Conservation (phyloP, 2,329 filamentous ascomycete genomes). For the Tolypocladium guangdongense region DNA sequence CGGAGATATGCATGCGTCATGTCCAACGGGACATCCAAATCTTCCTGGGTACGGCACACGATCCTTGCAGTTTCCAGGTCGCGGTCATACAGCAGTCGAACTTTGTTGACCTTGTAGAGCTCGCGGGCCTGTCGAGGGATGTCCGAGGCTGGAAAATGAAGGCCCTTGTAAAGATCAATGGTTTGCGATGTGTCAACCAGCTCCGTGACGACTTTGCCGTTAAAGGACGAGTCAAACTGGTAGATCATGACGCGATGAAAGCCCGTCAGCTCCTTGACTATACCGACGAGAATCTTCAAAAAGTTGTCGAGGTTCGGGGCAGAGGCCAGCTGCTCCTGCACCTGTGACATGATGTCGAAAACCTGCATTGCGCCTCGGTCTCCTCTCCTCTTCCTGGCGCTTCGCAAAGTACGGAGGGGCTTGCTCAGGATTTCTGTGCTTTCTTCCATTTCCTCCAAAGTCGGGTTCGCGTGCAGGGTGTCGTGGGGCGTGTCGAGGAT, state of each 20-base stretch:
- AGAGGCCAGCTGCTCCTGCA: constrained; percentile 73
- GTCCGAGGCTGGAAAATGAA: constrained; percentile 82
- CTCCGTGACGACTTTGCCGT: constrained; percentile 80
- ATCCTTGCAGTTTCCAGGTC: constrained; percentile 70
- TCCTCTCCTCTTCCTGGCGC: constrained; percentile 62
- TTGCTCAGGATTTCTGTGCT: constrained; percentile 68
- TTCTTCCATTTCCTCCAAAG: constrained; percentile 60
- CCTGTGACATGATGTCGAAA: constrained; percentile 84
- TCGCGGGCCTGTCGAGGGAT: constrained; percentile 79
- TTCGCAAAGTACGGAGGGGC: constrained; percentile 65
- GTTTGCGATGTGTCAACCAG: constrained; percentile 71
- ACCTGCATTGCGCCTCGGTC: constrained; percentile 81
- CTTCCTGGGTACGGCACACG: constrained; percentile 65
- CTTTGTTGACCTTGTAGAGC: constrained; percentile 84
- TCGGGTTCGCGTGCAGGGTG: constrained; percentile 62
- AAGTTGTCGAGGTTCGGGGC: constrained; percentile 62
- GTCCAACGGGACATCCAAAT: constrained; percentile 66
- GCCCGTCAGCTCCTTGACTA: constrained; percentile 80
- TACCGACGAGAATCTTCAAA: constrained; percentile 70
- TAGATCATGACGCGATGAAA: constrained; percentile 93
- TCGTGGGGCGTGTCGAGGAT: constrained; percentile 58
- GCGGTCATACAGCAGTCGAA: constrained; percentile 76
- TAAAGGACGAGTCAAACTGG: constrained; percentile 74
- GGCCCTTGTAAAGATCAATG: constrained; percentile 73
- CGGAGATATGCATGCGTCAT: constrained; percentile 77